phyloP scores from a whole-genome alignment of 768 basidiomycete species.

The Psilocybe azurescens region DNA sequence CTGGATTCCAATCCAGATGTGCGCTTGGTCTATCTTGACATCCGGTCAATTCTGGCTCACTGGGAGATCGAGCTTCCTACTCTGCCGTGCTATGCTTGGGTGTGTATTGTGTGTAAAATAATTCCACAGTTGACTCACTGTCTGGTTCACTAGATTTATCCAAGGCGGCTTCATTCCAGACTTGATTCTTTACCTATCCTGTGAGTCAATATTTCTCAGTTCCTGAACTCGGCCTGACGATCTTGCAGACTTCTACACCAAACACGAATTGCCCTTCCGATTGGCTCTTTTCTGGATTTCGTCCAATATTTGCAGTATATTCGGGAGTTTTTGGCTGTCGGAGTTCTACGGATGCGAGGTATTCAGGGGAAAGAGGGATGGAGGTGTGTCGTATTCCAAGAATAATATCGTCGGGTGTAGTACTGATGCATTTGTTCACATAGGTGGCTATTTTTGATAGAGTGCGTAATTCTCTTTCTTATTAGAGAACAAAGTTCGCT shows the following conservation, averaged over 20 bases:
- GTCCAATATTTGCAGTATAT: slow-evolving; percentile 47
- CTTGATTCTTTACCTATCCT: slow-evolving; percentile 65
- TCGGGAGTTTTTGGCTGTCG: slow-evolving; percentile 60
- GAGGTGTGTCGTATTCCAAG: slow-evolving; percentile 35
- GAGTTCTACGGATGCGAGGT: slow-evolving; percentile 65
- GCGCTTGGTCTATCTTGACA: slow-evolving; percentile 57
- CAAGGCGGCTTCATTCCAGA: slow-evolving; percentile 58
- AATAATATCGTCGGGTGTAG: not conserved
- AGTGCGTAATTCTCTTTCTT: slow-evolving; percentile 30
- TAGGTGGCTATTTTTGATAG: slow-evolving; percentile 65
- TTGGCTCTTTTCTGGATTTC: slow-evolving; percentile 63
- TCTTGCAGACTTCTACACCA: slow-evolving; percentile 59
- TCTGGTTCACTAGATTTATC: slow-evolving; percentile 23
- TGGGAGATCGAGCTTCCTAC: slow-evolving; percentile 55
- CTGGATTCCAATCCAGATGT: slow-evolving; percentile 68
- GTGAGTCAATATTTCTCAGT: slow-evolving; percentile 31
- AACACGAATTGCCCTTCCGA: slow-evolving; percentile 60
- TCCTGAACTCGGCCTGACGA: not conserved
- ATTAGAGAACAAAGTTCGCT: not conserved
- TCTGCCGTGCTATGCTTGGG: slow-evolving; percentile 53
- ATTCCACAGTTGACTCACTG: too few species aligned
- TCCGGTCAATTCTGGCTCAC: slow-evolving; percentile 59
- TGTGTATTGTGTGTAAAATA: slow-evolving; percentile 5
- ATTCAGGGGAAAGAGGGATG: slow-evolving; percentile 56
- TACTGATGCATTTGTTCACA: not conserved